Evolutionary conservation across 148 eudicot genomes (phyloP).

Genomic region (Rhododendron henanense): DNA sequence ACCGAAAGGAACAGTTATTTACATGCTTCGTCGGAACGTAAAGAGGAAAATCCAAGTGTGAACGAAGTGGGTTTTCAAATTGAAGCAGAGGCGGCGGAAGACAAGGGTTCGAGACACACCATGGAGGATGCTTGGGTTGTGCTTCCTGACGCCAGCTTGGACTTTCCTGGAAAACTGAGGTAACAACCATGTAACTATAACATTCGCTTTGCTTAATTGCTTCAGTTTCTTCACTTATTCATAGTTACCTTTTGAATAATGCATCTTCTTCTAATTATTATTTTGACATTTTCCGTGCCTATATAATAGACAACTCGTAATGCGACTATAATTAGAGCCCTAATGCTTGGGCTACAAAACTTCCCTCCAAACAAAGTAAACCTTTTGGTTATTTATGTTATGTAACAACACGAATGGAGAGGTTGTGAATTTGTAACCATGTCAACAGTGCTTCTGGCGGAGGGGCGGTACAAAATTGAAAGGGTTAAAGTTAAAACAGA

Average conservation of each 20-base stretch:
- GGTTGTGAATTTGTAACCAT: background rate
- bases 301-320: background rate
- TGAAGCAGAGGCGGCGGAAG: constrained; percentile 69
- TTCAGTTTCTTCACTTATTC: background rate
- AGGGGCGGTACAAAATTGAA: background rate
- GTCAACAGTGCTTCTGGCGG: background rate
- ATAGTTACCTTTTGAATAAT: background rate
- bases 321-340: background rate
- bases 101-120: constrained; percentile 59
- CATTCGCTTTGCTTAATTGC: background rate
- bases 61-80: constrained; percentile 25
- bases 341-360: background rate
- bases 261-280: background rate
- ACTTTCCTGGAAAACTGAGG: constrained; percentile 52
- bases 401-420: background rate
- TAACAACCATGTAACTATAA: constrained; percentile 1
- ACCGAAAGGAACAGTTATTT: background rate
- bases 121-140: constrained; percentile 81
- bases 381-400: background rate
- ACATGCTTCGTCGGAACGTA: background rate
- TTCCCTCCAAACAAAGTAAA: background rate
- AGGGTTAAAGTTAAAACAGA: background rate
- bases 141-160: constrained; percentile 37
- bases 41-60: constrained; percentile 4
- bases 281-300: background rate